These are phyloP conservation scores for Penicillium sp. DNA, from an alignment of 2,329 filamentous ascomycete species.

Conservation along the genomic window DNA sequence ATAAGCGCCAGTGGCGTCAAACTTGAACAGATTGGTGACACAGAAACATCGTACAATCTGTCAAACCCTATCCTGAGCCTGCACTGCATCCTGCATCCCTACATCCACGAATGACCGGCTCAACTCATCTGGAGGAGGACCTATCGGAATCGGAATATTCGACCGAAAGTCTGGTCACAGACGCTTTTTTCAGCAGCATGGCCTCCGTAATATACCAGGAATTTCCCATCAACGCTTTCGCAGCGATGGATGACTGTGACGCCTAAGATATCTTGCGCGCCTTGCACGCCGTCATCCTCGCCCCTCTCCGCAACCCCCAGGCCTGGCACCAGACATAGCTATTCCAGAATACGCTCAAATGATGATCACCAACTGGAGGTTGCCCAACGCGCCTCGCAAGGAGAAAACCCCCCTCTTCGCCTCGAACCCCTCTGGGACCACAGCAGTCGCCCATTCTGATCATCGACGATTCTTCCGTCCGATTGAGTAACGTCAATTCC, in stretches of 20 bases:
- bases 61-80: no score
- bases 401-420: background rate
- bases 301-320: slow-evolving; percentile 18
- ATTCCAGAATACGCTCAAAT: slow-evolving; percentile 7
- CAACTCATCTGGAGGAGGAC: no score
- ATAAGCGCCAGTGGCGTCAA: background rate
- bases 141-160: no score
- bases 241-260: slow-evolving; percentile 25
- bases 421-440: background rate
- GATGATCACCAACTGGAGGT: slow-evolving; percentile 11
- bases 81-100: no score
- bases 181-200: slow-evolving; percentile 31
- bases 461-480: background rate
- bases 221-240: slow-evolving; percentile 33
- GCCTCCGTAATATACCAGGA: slow-evolving; percentile 20
- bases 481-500: background rate
- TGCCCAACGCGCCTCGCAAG: background rate
- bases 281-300: slow-evolving; percentile 24
- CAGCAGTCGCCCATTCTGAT: background rate
- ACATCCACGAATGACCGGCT: no score
- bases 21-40: background rate
- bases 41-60: background rate
- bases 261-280: slow-evolving; percentile 23
- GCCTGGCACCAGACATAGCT: background rate
- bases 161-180: no score